These are phyloP conservation scores for Gryganskiella cystojenkinii DNA, from an alignment of 192 early-diverging fungal genomes.

Conservation along the genomic window DNA sequence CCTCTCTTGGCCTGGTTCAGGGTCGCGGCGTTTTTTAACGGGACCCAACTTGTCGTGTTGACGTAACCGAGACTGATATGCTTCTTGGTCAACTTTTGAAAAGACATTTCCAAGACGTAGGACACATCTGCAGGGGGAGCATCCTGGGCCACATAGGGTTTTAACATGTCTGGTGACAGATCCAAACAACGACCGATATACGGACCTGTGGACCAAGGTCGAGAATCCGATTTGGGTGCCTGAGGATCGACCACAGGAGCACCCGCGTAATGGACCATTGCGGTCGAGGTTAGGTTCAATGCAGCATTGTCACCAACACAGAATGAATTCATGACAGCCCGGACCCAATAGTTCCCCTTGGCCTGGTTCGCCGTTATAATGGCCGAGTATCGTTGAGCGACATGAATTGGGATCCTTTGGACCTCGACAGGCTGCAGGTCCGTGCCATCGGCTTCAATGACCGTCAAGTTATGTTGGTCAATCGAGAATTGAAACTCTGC, in stretches of 20 bases:
- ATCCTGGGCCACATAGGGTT: conserved; percentile 11
- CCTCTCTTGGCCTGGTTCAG: conserved; percentile 18
- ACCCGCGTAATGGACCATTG: conserved; percentile 45
- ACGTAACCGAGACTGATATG: conserved; percentile 9
- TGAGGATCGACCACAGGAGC: conserved; percentile 14
- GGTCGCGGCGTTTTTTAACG: conserved; percentile 8
- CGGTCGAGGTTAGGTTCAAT: conserved; percentile 23
- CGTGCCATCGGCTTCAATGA: conserved; percentile 55
- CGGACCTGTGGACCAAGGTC: conserved; percentile 8
- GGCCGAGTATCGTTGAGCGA: conserved; percentile 57
- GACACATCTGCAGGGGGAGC: conserved; percentile 14
- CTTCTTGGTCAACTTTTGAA: conserved; percentile 10
- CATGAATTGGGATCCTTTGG: conserved; percentile 37
- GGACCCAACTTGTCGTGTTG: conserved; percentile 22
- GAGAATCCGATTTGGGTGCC: conserved; percentile 10
- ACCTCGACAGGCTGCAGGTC: conserved; percentile 37
- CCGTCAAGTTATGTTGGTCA: conserved; percentile 45
- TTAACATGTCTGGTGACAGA: conserved; percentile 14
- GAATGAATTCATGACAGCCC: conserved; percentile 35
- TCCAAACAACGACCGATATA: conserved; percentile 9
- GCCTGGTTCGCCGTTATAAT: conserved; percentile 54
- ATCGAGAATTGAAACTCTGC: conserved; percentile 50
- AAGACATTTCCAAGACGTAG: conserved; percentile 9
- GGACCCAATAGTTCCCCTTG: conserved; percentile 50
- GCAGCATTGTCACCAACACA: conserved; percentile 30